Evolutionary conservation across 2,329 filamentous ascomycete species (phyloP).

Genomic region (Fusarium proliferatum): DNA sequence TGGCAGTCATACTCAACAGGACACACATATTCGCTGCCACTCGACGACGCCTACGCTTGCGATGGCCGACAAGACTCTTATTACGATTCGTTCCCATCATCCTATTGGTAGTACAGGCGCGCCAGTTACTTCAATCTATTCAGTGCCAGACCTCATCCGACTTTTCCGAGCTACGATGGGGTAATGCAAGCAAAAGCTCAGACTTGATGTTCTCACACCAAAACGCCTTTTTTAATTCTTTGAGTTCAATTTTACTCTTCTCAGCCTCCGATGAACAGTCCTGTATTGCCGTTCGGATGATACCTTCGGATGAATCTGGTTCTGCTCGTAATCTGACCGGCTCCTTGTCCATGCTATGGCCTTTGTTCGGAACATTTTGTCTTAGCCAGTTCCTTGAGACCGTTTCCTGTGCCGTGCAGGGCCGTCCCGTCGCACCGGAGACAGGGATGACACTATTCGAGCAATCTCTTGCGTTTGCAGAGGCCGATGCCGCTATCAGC

Average conservation of each 20-base stretch:
- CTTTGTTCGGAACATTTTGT: constrained; percentile 75
- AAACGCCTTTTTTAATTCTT: constrained; percentile 75
- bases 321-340: constrained; percentile 70
- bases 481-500: constrained; percentile 89
- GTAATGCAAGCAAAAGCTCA: constrained; percentile 71
- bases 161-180: constrained; percentile 77
- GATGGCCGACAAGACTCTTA: constrained; percentile 76
- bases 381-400: constrained; percentile 91
- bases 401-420: constrained; percentile 87
- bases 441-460: constrained; percentile 97
- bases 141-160: constrained; percentile 89
- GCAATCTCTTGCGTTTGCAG: constrained; percentile 93
- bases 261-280: constrained; percentile 80
- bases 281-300: constrained; percentile 81
- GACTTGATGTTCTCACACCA: constrained; percentile 77
- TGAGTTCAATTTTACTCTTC: constrained; percentile 78
- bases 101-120: constrained; percentile 75
- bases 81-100: constrained; percentile 78
- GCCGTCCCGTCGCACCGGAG: constrained; percentile 81
- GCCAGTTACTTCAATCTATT: constrained; percentile 81
- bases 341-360: constrained; percentile 82
- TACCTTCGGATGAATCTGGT: constrained; percentile 62
- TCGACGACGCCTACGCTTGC: constrained; percentile 79
- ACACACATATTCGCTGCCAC: constrained; percentile 95
- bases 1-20: constrained; percentile 88